These are phyloP conservation scores for Closterium sp. DNA, from an alignment of 139 green algal species.

Conservation along the genomic window DNA sequence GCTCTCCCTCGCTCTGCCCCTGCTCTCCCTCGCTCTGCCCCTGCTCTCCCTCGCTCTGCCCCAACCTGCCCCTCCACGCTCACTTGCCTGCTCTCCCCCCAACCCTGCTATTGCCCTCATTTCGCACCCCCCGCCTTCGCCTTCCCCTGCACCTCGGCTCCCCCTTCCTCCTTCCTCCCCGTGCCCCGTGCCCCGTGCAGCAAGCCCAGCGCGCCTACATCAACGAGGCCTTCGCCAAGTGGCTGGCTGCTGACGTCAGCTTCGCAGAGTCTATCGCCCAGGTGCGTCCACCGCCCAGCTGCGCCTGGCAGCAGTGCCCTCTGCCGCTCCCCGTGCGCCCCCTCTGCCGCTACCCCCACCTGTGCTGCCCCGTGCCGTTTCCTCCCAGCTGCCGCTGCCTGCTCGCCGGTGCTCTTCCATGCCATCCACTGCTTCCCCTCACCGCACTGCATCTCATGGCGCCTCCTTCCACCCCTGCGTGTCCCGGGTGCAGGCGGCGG, in stretches of 20 bases:
- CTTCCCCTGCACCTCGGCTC: too few species aligned
- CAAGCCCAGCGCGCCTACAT: background rate
- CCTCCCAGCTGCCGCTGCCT: background rate
- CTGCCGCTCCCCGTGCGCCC: background rate
- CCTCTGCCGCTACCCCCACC: background rate
- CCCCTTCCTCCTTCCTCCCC: background rate
- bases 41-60: background rate
- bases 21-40: background rate
- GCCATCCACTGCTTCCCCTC: background rate
- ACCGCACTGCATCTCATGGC: background rate
- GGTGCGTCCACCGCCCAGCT: too few species aligned
- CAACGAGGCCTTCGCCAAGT: background rate
- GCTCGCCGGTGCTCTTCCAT: background rate
- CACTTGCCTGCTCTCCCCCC: background rate
- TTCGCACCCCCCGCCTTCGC: background rate
- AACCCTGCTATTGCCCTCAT: background rate
- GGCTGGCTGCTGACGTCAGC: background rate
- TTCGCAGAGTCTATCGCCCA: background rate
- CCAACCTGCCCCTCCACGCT: background rate
- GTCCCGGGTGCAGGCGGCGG: background rate
- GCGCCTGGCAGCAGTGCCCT: too few species aligned
- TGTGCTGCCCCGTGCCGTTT: background rate
- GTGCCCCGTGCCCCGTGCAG: background rate
- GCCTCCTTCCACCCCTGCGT: background rate
- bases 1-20: too few species aligned